phyloP scores from a whole-genome alignment of 2,329 filamentous ascomycete species.

The Colletotrichum abscissum region DNA sequence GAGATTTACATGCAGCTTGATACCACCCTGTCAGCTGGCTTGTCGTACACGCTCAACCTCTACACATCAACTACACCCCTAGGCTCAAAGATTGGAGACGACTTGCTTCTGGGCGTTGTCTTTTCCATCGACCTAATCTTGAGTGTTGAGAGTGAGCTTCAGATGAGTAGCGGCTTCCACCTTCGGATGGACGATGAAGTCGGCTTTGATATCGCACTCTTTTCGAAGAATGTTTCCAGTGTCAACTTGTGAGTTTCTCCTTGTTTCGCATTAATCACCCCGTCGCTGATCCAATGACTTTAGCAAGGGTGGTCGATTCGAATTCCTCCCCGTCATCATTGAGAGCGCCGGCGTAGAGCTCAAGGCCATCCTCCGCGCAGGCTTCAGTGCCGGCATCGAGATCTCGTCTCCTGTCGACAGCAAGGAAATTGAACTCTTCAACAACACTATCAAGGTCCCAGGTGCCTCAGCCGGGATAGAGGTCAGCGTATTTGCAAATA shows the following conservation, averaged over 20 bases:
- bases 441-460: conserved; percentile 37
- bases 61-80: conserved; percentile 57
- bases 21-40: conserved; percentile 51
- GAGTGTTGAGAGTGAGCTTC: conserved; percentile 56
- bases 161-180: conserved; percentile 66
- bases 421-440: conserved; percentile 27
- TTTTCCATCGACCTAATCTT: conserved; percentile 65
- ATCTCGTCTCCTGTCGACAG: conserved; percentile 38
- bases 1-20: conserved; percentile 64
- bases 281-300: neutral
- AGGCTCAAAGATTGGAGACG: conserved; percentile 53
- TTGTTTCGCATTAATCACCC: neutral
- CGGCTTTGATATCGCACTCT: conserved; percentile 60
- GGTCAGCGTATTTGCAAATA: conserved; percentile 60
- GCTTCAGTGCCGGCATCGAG: conserved; percentile 56
- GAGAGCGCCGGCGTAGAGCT: conserved; percentile 53
- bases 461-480: conserved; percentile 57
- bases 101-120: conserved; percentile 56
- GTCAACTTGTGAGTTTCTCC: conserved; percentile 58
- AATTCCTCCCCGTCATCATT: conserved; percentile 67
- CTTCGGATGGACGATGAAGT: conserved; percentile 63
- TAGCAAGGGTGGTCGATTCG: conserved; percentile 64
- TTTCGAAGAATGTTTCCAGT: conserved; percentile 58
- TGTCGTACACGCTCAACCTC: conserved; percentile 60
- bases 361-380: conserved; percentile 59